A percentile compares a stretch with the other conserved stretches of the same genome.
Evolutionary conservation across 192 early-diverging fungal species (phyloP).

Genomic region (Coemansia javaensis): DNA sequence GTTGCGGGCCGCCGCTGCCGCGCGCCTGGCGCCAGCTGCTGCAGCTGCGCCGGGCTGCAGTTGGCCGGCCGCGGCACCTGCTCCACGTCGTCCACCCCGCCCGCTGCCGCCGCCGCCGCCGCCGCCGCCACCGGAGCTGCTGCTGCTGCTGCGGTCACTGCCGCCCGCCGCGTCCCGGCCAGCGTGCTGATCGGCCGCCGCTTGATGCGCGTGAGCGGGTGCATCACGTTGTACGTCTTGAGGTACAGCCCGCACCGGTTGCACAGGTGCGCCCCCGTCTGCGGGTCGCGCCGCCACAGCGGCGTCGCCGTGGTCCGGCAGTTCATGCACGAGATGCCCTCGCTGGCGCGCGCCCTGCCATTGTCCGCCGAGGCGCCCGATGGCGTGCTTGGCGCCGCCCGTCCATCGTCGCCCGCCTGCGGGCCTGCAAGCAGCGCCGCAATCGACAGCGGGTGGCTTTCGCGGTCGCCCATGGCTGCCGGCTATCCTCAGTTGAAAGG

Average conservation of each 20-base stretch:
- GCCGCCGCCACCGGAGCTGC: conserved; percentile 3
- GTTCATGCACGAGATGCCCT: conserved; percentile 58
- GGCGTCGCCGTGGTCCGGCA: conserved; percentile 75
- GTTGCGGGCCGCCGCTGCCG: conserved; percentile 17
- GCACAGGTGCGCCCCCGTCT: conserved; percentile 65
- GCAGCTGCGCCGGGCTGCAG: conserved; percentile 32
- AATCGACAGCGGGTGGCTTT: no score
- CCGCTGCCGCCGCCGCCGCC: neutral
- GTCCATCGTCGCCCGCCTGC: no score
- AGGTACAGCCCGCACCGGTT: conserved; percentile 69
- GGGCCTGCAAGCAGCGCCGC: no score
- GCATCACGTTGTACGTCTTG: conserved; percentile 51
- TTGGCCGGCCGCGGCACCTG: conserved; percentile 49
- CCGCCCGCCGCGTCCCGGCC: conserved; percentile 11
- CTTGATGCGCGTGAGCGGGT: conserved; percentile 38
- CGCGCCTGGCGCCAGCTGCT: conserved; percentile 7
- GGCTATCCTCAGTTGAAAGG: no score
- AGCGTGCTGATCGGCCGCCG: conserved; percentile 21
- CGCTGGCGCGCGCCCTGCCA: neutral
- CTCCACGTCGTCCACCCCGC: conserved; percentile 65
- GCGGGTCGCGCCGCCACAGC: conserved; percentile 68
- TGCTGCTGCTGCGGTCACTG: no score
- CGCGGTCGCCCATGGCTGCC: no score
- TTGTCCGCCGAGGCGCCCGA: no score
- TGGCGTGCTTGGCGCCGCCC: no score